These are phyloP conservation scores for Protostelium mycophagum DNA, from an alignment of 78 protist species.

Conservation along the genomic window DNA sequence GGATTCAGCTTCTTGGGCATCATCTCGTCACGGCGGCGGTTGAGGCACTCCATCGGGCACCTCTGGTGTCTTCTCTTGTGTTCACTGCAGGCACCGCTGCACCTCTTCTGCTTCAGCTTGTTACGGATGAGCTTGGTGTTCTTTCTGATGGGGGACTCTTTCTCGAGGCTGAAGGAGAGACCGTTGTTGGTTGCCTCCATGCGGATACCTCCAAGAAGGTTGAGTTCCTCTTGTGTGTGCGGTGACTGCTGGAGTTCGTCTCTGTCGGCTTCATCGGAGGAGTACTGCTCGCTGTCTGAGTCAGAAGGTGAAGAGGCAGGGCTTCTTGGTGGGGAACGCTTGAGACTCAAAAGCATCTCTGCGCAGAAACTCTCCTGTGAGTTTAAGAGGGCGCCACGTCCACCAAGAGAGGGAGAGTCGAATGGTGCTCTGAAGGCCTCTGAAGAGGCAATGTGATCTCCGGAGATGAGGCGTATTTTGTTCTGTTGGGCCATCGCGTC, in stretches of 20 bases:
- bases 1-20: no score
- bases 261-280: not conserved
- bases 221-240: not conserved
- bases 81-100: not conserved
- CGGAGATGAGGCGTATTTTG: not conserved
- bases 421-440: no score
- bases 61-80: not conserved
- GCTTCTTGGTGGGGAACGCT: not conserved
- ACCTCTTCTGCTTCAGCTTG: not conserved
- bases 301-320: not conserved
- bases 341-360: not conserved
- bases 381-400: not conserved
- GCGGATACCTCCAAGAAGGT: not conserved
- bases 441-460: not conserved
- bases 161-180: not conserved
- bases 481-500: no score
- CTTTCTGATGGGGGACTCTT: not conserved
- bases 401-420: not conserved
- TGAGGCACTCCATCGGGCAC: slow-evolving; percentile 1
- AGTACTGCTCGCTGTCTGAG: not conserved
- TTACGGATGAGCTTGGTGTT: not conserved
- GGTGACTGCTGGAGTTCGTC: not conserved
- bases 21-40: not conserved
- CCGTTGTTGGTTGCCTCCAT: not conserved
- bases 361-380: not conserved